These are phyloP conservation scores for Draba incana DNA, from an alignment of 345 rosid species.

Conservation along the genomic window DNA sequence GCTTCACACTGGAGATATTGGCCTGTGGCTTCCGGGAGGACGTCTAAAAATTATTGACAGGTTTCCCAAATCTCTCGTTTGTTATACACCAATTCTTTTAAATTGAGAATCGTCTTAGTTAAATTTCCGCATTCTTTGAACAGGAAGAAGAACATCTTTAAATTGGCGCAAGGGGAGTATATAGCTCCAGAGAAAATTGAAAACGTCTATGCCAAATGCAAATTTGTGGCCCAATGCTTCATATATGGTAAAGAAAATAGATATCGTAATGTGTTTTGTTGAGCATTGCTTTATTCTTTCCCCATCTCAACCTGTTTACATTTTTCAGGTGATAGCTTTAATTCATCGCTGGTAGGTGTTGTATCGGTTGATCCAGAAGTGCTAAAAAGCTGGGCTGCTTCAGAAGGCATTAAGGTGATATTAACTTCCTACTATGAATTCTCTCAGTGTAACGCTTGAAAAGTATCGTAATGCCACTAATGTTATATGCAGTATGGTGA, in stretches of 20 bases:
- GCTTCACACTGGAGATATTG: slow-evolving; percentile 98
- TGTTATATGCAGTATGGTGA: slow-evolving; percentile 54
- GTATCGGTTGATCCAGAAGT: slow-evolving; percentile 85
- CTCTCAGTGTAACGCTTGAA: slow-evolving; percentile 12
- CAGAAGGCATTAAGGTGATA: slow-evolving; percentile 81
- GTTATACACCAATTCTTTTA: slow-evolving; percentile 4
- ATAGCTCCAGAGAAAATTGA: slow-evolving; percentile 99
- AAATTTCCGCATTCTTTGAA: slow-evolving; percentile 20
- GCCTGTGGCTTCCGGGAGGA: slow-evolving; percentile 89
- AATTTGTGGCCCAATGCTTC: slow-evolving; percentile 78
- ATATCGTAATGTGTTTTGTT: neutral
- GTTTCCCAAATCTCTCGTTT: slow-evolving; percentile 42
- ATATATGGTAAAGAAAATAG: slow-evolving; percentile 62
- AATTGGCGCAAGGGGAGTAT: slow-evolving; percentile 98
- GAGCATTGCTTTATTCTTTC: slow-evolving; percentile 6
- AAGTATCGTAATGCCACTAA: slow-evolving; percentile 1
- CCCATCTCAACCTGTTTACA: slow-evolving; percentile 20
- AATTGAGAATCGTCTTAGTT: slow-evolving; percentile 7
- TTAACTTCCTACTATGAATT: slow-evolving; percentile 20
- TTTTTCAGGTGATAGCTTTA: slow-evolving; percentile 88
- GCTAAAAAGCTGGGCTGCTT: slow-evolving; percentile 78
- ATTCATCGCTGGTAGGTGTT: slow-evolving; percentile 82
- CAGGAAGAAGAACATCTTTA: slow-evolving; percentile 99
- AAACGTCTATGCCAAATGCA: slow-evolving; percentile 93
- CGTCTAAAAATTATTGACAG: slow-evolving; percentile 95